Percentiles rank a stretch among this genome's conserved stretches.
Conservation (phyloP, 257 asterid genomes). For the Linaria vulgaris region DNA sequence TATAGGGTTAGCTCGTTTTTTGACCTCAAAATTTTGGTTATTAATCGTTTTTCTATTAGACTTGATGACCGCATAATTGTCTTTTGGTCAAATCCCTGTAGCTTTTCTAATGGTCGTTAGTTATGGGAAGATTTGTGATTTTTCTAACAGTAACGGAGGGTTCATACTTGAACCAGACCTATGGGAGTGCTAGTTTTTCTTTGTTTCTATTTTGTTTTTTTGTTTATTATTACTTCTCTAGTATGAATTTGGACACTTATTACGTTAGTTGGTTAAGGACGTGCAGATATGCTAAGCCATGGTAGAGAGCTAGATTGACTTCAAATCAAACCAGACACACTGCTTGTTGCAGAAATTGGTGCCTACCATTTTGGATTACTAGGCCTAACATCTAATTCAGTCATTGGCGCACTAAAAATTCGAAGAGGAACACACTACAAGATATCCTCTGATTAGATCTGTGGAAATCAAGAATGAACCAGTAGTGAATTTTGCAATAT, state of each 20-base stretch:
- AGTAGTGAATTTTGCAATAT: background rate
- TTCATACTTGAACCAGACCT: too few species aligned
- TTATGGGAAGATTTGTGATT: too few species aligned
- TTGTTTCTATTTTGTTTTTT: background rate
- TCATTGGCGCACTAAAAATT: constrained; percentile 2
- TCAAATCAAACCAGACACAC: background rate
- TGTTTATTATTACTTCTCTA: background rate
- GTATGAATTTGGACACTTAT: constrained; percentile 6
- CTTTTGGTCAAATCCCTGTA: too few species aligned
- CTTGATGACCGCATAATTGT: too few species aligned
- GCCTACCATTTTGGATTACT: too few species aligned
- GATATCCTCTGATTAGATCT: constrained; percentile 2
- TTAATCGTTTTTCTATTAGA: too few species aligned
- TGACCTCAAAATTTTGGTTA: too few species aligned
- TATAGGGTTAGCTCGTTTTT: too few species aligned
- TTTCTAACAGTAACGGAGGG: too few species aligned
- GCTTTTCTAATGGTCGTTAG: too few species aligned
- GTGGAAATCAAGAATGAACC: background rate
- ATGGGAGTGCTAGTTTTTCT: too few species aligned
- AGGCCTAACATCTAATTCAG: background rate
- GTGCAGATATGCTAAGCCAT: constrained; percentile 11
- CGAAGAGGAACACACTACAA: background rate
- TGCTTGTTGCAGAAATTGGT: too few species aligned
- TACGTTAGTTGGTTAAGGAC: background rate
- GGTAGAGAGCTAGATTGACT: background rate